These are phyloP conservation scores for Suillus weaverae DNA, from an alignment of 768 basidiomycete species.

Conservation along the genomic window DNA sequence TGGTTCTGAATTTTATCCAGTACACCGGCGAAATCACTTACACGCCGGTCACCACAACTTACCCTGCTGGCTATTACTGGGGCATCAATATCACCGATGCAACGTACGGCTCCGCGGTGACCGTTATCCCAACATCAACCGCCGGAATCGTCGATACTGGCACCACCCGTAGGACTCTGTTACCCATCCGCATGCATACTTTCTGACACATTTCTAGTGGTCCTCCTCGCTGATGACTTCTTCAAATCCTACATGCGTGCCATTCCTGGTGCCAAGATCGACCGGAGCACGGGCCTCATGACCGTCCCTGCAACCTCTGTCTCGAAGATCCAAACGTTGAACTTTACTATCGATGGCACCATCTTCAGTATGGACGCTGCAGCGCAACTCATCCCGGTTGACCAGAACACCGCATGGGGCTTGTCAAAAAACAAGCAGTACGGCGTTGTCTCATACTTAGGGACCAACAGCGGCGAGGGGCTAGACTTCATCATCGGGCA, in stretches of 20 bases:
- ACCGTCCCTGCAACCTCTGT: conserved; percentile 1
- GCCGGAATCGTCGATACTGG: conserved; percentile 25
- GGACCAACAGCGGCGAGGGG: conserved; percentile 7
- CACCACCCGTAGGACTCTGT: conserved; percentile 13
- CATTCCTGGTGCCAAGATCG: conserved; percentile 4
- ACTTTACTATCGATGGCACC: conserved; percentile 8
- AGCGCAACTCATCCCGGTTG: conserved; percentile 6
- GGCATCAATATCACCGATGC: conserved; percentile 17
- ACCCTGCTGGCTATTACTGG: conserved; percentile 21
- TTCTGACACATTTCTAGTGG: conserved; percentile 1
- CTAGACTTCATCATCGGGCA: conserved; percentile 6
- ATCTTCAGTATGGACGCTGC: conserved; percentile 7
- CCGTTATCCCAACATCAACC: conserved; percentile 11
- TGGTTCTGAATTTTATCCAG: neutral
- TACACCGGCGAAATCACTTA: conserved; percentile 21
- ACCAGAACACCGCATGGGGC: conserved; percentile 9
- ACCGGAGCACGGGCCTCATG: neutral
- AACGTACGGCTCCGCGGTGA: conserved; percentile 6
- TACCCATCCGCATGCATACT: neutral
- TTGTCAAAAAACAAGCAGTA: neutral
- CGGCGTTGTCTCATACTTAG: conserved; percentile 5
- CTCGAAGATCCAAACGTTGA: conserved; percentile 4
- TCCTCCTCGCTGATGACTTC: conserved; percentile 16
- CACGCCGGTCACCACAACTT: conserved; percentile 20
- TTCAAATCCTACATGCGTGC: conserved; percentile 1